Base-by-base conservation (phyloP, 208 protist species). In the Giardia duodenalis region DNA sequence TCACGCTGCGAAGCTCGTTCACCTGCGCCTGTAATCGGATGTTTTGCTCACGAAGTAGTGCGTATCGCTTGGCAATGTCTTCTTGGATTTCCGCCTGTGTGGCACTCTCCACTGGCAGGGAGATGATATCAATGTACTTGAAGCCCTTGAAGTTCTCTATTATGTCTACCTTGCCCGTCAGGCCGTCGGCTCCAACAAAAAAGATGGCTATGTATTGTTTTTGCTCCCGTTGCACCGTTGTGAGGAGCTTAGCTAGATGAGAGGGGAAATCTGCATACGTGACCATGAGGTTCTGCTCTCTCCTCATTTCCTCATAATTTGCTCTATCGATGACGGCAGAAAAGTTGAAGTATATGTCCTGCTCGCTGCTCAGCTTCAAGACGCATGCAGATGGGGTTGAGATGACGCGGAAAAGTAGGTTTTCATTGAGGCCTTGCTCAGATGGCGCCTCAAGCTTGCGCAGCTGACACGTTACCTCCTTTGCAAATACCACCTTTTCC, bases 111-210 rank as follows among this genome's bases (percentile, higher is more conserved):
- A 76, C 30, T 39, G 57, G 57, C 30, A 76, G 30, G 57, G 57
- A 76, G 57, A 76, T 10, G 57, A 76, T 76, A 76, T 76, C 57
- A 30, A 76, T 30, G 57, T 76, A 76, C 57, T 76, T 76, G 30
- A 76, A 76, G 57, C 19, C 10, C 57, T 76, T 76, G 57, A 76
- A 76, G 57, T 76, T 76, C 57, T 76, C 57, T 39, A 76, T 76
- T 10, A 76, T 76, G 19, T 76, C 57, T 39, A 76, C 10, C 19
- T 30, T 10, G 10, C 57, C 57, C 10, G 57, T 76, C 19, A 10
- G 10, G 30, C 57, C 57, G 30, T 76, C 57, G 19, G 57, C 30
- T 39, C 57, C 30, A 30, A 76, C 30, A 30, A 76, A 76, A 10
- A 76, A 30, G 30, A 76, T 76, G 19, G 57, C 57, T 30, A 76